These are phyloP conservation scores for Besnoitia besnoiti DNA, from an alignment of 169 alveolate genomes.

Conservation along the genomic window DNA sequence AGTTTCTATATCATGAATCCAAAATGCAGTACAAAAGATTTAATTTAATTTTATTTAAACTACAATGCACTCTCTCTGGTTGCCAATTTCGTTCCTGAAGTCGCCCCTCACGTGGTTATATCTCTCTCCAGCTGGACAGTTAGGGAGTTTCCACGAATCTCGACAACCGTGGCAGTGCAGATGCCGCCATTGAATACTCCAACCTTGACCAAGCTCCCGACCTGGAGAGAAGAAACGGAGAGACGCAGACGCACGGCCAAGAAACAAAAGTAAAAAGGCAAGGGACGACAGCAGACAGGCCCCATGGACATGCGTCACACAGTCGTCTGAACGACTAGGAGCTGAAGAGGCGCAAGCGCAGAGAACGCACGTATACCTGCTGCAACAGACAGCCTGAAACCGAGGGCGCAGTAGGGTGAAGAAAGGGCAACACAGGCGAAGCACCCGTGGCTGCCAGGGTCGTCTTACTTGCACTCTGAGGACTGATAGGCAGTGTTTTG, in stretches of 20 bases:
- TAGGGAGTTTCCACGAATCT: background rate
- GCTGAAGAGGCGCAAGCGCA: background rate
- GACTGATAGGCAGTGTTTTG: background rate
- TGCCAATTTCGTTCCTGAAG: background rate
- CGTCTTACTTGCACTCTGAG: conserved; percentile 14
- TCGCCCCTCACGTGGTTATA: background rate
- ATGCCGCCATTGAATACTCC: conserved; percentile 31
- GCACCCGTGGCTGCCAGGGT: background rate
- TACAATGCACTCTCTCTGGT: background rate
- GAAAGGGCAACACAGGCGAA: background rate
- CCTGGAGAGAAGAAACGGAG: background rate
- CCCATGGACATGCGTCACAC: background rate
- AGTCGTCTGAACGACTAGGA: background rate
- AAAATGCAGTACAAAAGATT: too few relatives aligned
- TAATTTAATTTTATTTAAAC: too few relatives aligned
- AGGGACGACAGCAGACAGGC: too few relatives aligned
- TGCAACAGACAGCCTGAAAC: background rate
- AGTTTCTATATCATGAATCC: too few relatives aligned
- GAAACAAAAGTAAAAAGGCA: background rate
- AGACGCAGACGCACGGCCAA: background rate
- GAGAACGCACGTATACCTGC: background rate
- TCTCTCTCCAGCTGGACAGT: background rate
- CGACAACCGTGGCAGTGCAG: background rate
- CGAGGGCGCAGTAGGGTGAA: background rate
- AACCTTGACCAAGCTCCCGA: background rate